Evolutionary conservation across 768 basidiomycete genomes (phyloP).

Genomic region (Megacollybia marginata): DNA sequence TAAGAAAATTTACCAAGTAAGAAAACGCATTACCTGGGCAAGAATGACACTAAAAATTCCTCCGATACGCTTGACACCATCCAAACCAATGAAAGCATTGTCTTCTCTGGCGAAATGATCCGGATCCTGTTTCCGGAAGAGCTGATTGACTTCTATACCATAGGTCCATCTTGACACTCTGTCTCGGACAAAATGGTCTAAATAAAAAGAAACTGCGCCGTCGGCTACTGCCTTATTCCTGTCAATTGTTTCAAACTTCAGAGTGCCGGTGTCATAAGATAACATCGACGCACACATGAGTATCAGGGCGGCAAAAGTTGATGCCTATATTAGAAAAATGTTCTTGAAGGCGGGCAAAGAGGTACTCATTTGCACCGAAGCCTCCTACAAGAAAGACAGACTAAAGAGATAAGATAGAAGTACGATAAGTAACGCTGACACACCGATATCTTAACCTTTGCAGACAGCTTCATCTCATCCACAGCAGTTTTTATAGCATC

Average conservation of each 20-base stretch:
- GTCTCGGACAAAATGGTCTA: slow-evolving; percentile 29
- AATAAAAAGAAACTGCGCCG: slow-evolving; percentile 29
- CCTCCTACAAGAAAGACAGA: slow-evolving; percentile 45
- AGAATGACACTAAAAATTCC: neutral
- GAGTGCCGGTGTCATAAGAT: no score
- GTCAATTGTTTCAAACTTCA: neutral
- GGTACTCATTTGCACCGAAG: slow-evolving; percentile 43
- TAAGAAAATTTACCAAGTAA: neutral
- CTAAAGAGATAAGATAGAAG: slow-evolving; percentile 9
- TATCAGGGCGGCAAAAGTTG: slow-evolving; percentile 34
- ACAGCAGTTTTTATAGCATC: slow-evolving; percentile 28
- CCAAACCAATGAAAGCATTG: slow-evolving; percentile 6
- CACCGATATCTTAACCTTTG: slow-evolving; percentile 25
- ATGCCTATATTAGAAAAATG: slow-evolving; percentile 27
- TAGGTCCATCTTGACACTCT: slow-evolving; percentile 30
- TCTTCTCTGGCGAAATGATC: slow-evolving; percentile 19
- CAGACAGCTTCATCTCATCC: slow-evolving; percentile 19
- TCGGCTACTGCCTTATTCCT: slow-evolving; percentile 38
- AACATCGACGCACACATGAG: slow-evolving; percentile 34
- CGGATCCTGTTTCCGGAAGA: slow-evolving; percentile 16
- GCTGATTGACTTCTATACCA: slow-evolving; percentile 18
- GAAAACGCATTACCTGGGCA: neutral
- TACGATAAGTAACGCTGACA: neutral
- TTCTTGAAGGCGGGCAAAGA: slow-evolving; percentile 32
- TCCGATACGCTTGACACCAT: slow-evolving; percentile 31